Conservation (phyloP, 139 green algal genomes). For the Protoeuglena noctilucae region DNA sequence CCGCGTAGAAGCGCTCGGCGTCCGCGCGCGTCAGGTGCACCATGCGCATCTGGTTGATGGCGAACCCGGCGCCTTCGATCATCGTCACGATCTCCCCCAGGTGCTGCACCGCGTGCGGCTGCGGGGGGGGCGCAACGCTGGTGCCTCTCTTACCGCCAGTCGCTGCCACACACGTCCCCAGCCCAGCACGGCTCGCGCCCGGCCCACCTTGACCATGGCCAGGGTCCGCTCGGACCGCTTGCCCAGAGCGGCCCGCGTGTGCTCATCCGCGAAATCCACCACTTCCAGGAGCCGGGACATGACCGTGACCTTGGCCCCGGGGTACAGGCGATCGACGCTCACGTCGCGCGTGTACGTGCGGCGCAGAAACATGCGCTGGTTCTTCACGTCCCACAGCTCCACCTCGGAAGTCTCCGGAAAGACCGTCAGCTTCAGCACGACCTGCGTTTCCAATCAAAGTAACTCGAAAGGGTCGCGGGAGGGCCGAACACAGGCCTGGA, state of each 20-base stretch:
- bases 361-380: slow-evolving; percentile 42
- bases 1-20: slow-evolving; percentile 49
- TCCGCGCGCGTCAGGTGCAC: slow-evolving; percentile 13
- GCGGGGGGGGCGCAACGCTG: too few species aligned
- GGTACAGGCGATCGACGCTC: slow-evolving; percentile 10
- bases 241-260: slow-evolving; percentile 26
- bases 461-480: too few species aligned
- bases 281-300: slow-evolving; percentile 52
- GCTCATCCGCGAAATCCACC: slow-evolving; percentile 53
- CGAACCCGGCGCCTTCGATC: slow-evolving; percentile 36
- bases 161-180: too few species aligned
- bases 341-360: not conserved
- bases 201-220: slow-evolving; percentile 68
- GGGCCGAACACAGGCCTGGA: too few species aligned
- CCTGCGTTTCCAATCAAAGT: too few species aligned
- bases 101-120: slow-evolving; percentile 45
- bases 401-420: not conserved
- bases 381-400: slow-evolving; percentile 49
- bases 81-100: slow-evolving; percentile 55
- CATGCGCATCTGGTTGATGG: slow-evolving; percentile 17
- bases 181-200: too few species aligned
- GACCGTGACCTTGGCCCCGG: slow-evolving; percentile 42
- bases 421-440: too few species aligned
- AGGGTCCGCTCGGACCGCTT: slow-evolving; percentile 32
- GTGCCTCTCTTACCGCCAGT: too few species aligned